Percentiles rank a stretch among this genome's conserved stretches.
Conservation (phyloP, 345 rosid species). For the Excoecaria agallocha region DNA sequence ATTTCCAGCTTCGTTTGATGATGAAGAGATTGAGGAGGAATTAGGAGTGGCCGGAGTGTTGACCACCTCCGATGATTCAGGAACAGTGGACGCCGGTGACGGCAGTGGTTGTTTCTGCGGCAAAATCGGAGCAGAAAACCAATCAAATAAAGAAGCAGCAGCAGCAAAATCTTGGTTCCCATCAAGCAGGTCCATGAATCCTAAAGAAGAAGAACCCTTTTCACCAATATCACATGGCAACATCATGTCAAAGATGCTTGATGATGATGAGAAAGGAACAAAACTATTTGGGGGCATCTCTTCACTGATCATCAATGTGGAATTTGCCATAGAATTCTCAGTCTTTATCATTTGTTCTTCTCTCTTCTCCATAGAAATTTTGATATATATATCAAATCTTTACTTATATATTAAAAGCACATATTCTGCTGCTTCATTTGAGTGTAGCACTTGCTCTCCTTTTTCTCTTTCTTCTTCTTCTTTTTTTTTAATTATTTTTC, state of each 20-base stretch:
- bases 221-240: conserved; percentile 32
- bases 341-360: conserved; percentile 11
- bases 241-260: conserved; percentile 59
- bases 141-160: conserved; percentile 51
- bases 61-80: conserved; percentile 72
- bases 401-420: conserved; percentile 13
- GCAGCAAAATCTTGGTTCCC: conserved; percentile 33
- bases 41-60: conserved; percentile 78
- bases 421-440: conserved; percentile 30
- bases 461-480: conserved; percentile 1
- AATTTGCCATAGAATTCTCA: conserved; percentile 41
- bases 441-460: not conserved
- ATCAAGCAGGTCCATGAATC: conserved; percentile 58
- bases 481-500: conserved; percentile 16
- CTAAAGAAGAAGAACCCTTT: conserved; percentile 24
- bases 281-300: conserved; percentile 36
- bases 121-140: conserved; percentile 30
- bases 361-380: conserved; percentile 34
- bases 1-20: conserved; percentile 66
- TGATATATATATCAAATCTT: not conserved
- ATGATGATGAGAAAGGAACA: conserved; percentile 1
- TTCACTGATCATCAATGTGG: conserved; percentile 28
- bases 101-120: conserved; percentile 33
- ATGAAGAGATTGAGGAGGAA: conserved; percentile 78
- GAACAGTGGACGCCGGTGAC: conserved; percentile 44